A percentile compares a stretch with the other conserved stretches of the same genome.
phyloP scores from a whole-genome alignment of 441 rosid species.

The Erodium texanum region DNA sequence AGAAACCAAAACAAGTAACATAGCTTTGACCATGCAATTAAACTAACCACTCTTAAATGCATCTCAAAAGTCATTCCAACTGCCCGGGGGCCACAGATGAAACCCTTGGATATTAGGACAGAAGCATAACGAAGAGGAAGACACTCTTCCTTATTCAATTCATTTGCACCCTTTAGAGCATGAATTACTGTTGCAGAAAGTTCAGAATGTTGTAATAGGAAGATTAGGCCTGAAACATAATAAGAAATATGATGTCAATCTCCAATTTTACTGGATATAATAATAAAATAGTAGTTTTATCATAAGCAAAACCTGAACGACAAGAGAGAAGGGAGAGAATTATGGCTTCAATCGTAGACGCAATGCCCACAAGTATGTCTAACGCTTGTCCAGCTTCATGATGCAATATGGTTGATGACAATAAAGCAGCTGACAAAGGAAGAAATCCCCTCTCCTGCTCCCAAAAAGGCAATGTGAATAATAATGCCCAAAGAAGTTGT shows the following conservation, averaged over 20 bases:
- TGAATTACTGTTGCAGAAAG: slow-evolving; percentile 61
- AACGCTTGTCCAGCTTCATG: slow-evolving; percentile 44
- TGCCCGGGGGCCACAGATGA: slow-evolving; percentile 72
- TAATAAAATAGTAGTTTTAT: slow-evolving; percentile 1
- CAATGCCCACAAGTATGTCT: slow-evolving; percentile 48
- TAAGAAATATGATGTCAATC: slow-evolving; percentile 1
- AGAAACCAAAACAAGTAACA: slow-evolving; percentile 5
- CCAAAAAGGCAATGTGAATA: slow-evolving; percentile 25
- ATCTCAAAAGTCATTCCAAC: slow-evolving; percentile 81
- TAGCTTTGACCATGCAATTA: slow-evolving; percentile 21
- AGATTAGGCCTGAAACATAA: slow-evolving; percentile 57
- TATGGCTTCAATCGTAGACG: slow-evolving; percentile 63
- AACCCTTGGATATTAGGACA: slow-evolving; percentile 72
- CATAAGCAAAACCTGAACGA: slow-evolving; percentile 52
- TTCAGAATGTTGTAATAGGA: slow-evolving; percentile 71
- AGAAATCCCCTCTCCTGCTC: slow-evolving; percentile 92
- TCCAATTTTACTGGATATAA: slow-evolving; percentile 4
- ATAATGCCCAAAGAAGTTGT: slow-evolving; percentile 20
- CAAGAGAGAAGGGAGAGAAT: slow-evolving; percentile 76
- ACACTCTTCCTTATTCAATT: slow-evolving; percentile 67
- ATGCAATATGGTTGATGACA: slow-evolving; percentile 58
- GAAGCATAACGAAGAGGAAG: slow-evolving; percentile 88
- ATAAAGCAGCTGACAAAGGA: slow-evolving; percentile 86
- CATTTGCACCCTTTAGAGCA: slow-evolving; percentile 54
- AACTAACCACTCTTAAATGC: slow-evolving; percentile 92